Evolutionary conservation across 768 basidiomycete species (phyloP), one percentile per base, ranked within the genome.

Genomic region (Suillus tomentosus): DNA sequence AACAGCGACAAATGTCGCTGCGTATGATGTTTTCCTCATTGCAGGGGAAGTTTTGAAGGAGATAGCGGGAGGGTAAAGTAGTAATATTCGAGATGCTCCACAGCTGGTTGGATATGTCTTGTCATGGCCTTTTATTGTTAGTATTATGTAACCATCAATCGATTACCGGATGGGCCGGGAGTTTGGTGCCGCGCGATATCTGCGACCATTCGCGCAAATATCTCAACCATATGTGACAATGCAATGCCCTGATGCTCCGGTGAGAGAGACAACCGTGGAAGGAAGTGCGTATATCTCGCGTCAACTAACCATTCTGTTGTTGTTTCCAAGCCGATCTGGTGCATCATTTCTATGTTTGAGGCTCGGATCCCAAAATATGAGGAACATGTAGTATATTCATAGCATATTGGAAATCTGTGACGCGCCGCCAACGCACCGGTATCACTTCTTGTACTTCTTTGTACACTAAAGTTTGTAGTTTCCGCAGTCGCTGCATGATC

Each of bases 1-100:
- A 1, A 89, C 84, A 36, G 84, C 83, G 64, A 85, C 67, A 67
- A 90, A 88, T 0, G 89, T 84, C 60, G 89, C 66, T 34, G 82
- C 84, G 66, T 92, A 92, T 1, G 88, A 91, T 0, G 81, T 84
- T 70, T 89, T 90, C 66, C 89, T 81, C 89, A 91, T 89, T 36
- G 61, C 71, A 58, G 56, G 45, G 14, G 36, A 58, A 13, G 58
- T 58, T 42, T 34, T 55, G 61, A 50, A 47, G 15, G 37, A 15
- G 24, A 47, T 43, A 34, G 53, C 42, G 24, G 36, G 62, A 40
- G 55, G 43, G 22, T 3, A 17, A 39, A 40, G 40, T 47, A 40
- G 40, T 47, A 27, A 45, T 34, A 39, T 3, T 66, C 2, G 48
- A 71, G 64, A 62, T 58, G 42, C 68, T 51, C 60, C 34, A 47